Base-by-base conservation (phyloP, 371 early-diverging fungal species). In the Rhizomucor pusillus region DNA sequence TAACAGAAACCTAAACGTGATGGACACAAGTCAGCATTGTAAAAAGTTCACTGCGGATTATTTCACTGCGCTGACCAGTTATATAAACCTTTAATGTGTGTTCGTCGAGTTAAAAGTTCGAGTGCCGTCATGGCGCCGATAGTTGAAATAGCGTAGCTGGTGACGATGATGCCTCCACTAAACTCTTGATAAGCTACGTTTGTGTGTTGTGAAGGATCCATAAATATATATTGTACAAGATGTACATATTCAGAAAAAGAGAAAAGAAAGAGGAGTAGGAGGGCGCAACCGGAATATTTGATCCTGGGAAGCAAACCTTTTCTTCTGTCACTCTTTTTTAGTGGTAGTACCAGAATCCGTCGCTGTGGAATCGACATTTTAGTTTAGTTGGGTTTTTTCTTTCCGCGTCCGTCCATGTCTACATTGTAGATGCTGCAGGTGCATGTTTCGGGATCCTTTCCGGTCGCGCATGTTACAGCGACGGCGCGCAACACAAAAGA, bases 1-100 rank as follows among this genome's bases (percentile, higher is more conserved):
- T 19, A 77, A 47, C 29, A 77, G 24, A 59, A 72, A 71, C 67
- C 73, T 73, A 45, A n/a, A 20, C n/a, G n/a, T n/a, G n/a, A n/a
- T n/a, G 5, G 5, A 41, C 19, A 16, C 41, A 41, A 14, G 5
- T 14, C 19, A 5, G 3, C 16, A 14, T 41, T n/a, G n/a, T n/a
- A n/a, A n/a, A n/a, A n/a, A n/a, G n/a, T n/a, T n/a, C n/a, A n/a
- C n/a, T n/a, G n/a, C n/a, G n/a, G n/a, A n/a, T 16, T 14, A 25
- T 24, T 12, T n/a, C n/a, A n/a, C n/a, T n/a, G n/a, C 20, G 23
- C 56, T 47, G 19, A 63, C 63, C 63, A 63, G 33, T 63, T 63
- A 36, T 52, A 47, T 13, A 43, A 19, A 34, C 63, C 63, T 20
- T 50, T 48, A 19, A 63, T 50, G 20, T 63, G 63, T 22, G 63